Evolutionary conservation across 305 asterid genomes (phyloP), one percentile per base, ranked within the genome.

Genomic region (Fraxinus ornus): DNA sequence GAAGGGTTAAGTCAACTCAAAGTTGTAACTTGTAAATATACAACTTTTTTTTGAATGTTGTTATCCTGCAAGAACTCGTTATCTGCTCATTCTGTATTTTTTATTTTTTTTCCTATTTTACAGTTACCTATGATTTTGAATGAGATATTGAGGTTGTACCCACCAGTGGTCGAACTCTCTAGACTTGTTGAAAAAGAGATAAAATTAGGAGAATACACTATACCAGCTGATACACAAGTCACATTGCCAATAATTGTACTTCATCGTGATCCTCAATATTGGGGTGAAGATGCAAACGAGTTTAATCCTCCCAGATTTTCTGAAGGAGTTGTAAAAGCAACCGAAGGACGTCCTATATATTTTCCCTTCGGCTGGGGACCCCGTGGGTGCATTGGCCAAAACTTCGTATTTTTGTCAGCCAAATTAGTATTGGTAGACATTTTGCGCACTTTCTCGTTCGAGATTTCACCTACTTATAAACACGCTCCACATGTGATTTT

Each of bases 281-380:
- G 86, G 86, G 84, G 88, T 1, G 68, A 85, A 0, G 88, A 85
- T 12, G 86, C 57, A 1, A 36, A 74, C 6, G 86, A 82, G 73
- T 85, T 85, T 74, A 76, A 78, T 19, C 88, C 86, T 2, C 83
- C 83, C 0, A 80, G 88, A 33, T 86, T 86, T 35, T 64, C 86
- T 3, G 86, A 81, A 66, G 86, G 88, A 6, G 84, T 80, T 5
- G 9, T 78, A 4, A 86, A 83, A 78, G 88, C 86, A 5, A 79
- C 85, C 2, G 83, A 86, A 2, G 84, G 82, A 2, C 82, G 57
- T 4, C 78, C 86, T 1, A 83, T 84, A 3, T 86, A 77, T 80
- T 33, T 86, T 17, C 88, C 88, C 12, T 86, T 86, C 68, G 84
- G 86, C n/a, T 83, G 85, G 85, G 88, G 86, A 13, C 78, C 55